phyloP scores from a whole-genome alignment of 140 eudicot genomes.

The Bidens hawaiensis region DNA sequence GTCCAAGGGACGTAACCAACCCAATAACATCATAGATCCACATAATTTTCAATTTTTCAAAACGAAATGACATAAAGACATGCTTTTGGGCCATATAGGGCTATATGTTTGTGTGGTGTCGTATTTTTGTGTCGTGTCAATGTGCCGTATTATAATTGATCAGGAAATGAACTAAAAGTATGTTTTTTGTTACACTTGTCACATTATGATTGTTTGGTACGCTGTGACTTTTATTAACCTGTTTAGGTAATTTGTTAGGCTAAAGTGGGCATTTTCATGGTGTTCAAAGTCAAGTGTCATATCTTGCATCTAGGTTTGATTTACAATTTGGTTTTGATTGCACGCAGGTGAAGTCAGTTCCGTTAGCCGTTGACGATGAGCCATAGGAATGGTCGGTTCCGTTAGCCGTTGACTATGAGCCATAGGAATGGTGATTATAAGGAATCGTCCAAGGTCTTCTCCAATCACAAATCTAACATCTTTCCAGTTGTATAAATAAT shows the following conservation, averaged over 20 bases:
- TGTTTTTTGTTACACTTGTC: too few species aligned
- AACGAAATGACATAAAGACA: not conserved
- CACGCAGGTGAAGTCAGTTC: conserved; percentile 35
- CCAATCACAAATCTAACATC: not conserved
- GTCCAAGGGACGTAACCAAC: not conserved
- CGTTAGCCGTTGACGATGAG: conserved; percentile 30
- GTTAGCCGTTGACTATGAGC: too few species aligned
- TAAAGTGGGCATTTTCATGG: not conserved
- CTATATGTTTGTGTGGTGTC: too few species aligned
- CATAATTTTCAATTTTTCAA: not conserved
- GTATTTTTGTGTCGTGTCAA: too few species aligned
- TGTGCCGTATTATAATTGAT: too few species aligned
- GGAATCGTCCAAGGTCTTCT: not conserved
- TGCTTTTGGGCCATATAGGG: not conserved
- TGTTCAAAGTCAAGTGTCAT: not conserved
- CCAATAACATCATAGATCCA: not conserved
- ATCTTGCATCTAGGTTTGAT: not conserved
- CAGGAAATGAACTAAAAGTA: too few species aligned
- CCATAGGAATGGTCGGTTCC: too few species aligned
- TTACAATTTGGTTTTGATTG: not conserved
- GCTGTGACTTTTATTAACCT: too few species aligned
- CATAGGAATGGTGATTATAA: too few species aligned
- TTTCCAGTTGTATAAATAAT: conserved; percentile 6
- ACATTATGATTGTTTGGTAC: too few species aligned
- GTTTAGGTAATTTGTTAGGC: not conserved